Base-by-base conservation (phyloP, 2,329 filamentous ascomycete species). In the Beauveria rudraprayagi region DNA sequence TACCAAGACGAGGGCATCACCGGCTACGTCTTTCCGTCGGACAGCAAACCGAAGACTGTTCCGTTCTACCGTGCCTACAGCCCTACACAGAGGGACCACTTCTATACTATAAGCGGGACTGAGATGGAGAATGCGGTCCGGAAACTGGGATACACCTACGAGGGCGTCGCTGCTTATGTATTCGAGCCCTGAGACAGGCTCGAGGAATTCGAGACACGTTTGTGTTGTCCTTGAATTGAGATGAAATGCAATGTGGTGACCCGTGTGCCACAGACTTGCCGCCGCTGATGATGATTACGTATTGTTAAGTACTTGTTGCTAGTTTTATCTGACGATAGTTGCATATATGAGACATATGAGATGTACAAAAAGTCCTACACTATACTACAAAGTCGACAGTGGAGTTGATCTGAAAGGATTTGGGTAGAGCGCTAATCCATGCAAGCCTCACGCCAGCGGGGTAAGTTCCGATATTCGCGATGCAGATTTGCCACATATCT, bases 1-100 rank as follows among this genome's bases (percentile, higher is more conserved):
- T 62, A 62, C 55, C 52, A 11, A 9, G 26, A 62, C 55, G 60
- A 62, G 50, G 60, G 60, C 19, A 48, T 58, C 48, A 50, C 60
- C 2, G 60, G 54, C 10, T 62, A 41, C 17, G 60, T 62, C 0
- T 62, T 40, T 28, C 8, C 17, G 14, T 1, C 26, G 14, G 44
- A 28, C 11, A 52, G 8, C 47, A 28, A 14, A 10, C 24, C 22
- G 22, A 22, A 22, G 22, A 22, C 47, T 7, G 54, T 54, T 6
- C 46, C 60, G 19, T 54, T 62, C 11, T 44, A 58, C 48, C 46
- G 60, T 4, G 55, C 55, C 22, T 62, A 58, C 40, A 62, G 55
- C 22, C 28, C 40, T 10, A 24, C 48, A 1, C 41, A 44, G 10
- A 40, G 8, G 10, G 60, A 62, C 17, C 60, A 62, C 5, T 62